Base-by-base conservation (phyloP, 2,329 filamentous ascomycete genomes). In the Nectriaceae sp. region DNA sequence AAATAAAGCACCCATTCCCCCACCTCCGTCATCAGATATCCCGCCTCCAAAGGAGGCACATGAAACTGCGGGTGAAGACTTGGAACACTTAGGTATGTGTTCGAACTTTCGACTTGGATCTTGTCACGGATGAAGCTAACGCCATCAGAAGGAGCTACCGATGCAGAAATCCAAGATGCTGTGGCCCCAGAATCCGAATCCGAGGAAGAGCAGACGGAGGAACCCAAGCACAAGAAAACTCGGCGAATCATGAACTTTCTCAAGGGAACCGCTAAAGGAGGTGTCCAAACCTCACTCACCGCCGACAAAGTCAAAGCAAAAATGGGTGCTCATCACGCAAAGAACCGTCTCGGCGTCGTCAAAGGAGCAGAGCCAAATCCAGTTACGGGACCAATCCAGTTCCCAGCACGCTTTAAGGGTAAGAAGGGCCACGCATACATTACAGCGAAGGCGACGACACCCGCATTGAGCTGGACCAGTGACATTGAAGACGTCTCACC, bases 1-100 rank as follows among this genome's bases (percentile, higher is more conserved):
- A 11, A 92, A 92, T 69, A 88, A 88, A 56, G 85, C 88, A 1
- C 90, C 90, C 0, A 69, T 95, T 0, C 89, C 89, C 0, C 84
- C 80, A 0, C 77, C 78, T 0, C 76, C 75, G 0, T 55, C 61
- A 0, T 65, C 67, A 3, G 61, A 64, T 18, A 59, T 63, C 0
- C 65, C 70, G 0, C 73, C 75, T 0, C 66, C 71, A 0, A 60
- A 70, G 2, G 55, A 66, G 20, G 67, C 75, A 2, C 74, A 80
- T 24, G 70, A 75, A 2, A 74, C 76, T 8, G 74, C 72, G 1
- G 71, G 68, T 3, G 65, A 70, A n/a, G 55, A 64, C 5, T 49
- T 71, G 3, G 64, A 69, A 1, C 59, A 69, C 47, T 42, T 72
- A 22, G 69, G 69, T 72, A 56, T 55, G 64, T 58, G 46, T 18